phyloP scores from a whole-genome alignment of 176 grass and related monocot species.

The Phragmites australis region DNA sequence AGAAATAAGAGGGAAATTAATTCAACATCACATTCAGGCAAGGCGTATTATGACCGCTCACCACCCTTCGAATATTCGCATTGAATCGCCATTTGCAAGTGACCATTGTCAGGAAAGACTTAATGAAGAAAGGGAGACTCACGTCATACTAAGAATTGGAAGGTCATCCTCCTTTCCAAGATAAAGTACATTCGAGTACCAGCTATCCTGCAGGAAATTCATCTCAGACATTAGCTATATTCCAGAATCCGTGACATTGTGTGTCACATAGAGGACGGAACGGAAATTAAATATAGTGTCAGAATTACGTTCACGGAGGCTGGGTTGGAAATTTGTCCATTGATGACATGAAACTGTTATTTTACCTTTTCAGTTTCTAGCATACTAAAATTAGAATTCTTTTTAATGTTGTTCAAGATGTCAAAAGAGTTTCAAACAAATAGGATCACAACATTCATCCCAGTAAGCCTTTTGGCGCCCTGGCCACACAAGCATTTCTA shows the following conservation, averaged over 20 bases:
- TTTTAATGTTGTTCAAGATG: not conserved
- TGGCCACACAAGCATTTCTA: constrained; percentile 2
- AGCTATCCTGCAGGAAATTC: constrained; percentile 66
- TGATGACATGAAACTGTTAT: not conserved
- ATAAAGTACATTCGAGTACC: constrained; percentile 87
- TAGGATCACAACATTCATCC: not conserved
- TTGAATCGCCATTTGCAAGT: not conserved
- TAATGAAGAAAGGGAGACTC: constrained; percentile 19
- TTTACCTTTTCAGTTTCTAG: not conserved
- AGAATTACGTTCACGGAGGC: not conserved
- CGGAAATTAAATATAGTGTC: not conserved
- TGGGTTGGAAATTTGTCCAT: not conserved
- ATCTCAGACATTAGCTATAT: constrained; percentile 2
- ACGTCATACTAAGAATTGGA: constrained; percentile 95
- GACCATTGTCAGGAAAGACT: not conserved
- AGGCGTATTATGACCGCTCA: not conserved
- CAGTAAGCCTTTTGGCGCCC: not conserved
- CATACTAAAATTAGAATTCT: not conserved
- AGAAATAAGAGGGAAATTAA: not conserved
- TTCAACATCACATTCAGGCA: not conserved
- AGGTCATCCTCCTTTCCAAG: constrained; percentile 71
- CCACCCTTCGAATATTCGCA: not conserved
- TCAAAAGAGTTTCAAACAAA: constrained; percentile 1
- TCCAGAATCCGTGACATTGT: not conserved
- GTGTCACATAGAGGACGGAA: not conserved